Base-by-base conservation (phyloP, 78 protist species). In the Monosiga brevicollis region DNA sequence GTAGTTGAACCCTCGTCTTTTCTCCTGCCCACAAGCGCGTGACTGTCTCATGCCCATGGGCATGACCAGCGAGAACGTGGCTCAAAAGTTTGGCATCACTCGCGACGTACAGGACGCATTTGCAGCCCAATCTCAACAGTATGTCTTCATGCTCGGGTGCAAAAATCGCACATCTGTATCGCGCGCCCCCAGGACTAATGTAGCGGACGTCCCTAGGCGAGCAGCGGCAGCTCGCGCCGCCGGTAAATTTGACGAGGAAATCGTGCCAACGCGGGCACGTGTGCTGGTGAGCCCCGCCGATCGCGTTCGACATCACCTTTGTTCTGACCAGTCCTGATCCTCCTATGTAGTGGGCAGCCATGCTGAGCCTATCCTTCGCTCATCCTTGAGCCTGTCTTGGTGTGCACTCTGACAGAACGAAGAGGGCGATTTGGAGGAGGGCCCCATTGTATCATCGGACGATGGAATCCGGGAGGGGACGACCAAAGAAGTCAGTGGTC, bases 31-130 rank as follows among this genome's bases (percentile, higher is more conserved):
- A n/a, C 11, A 39, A 78, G 89, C 89, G 32, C 78, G 88, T 37
- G 90, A 87, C 78, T 90, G 90, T 74, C 86, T 87, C 73, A 89
- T 81, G 22, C 87, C 93, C 77, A 95, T 95, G 98, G 95, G 95
- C 25, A 86, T 86, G 80, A 88, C 89, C 1, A 75, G 91, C 2
- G 98, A 95, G 84, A 88, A 88, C 79, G 94, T 92, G 37, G 94
- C 92, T 0, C 88, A 83, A 41, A 40, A 40, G 73, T 92, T 76
- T 87, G 91, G 90, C 42, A 81, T 95, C 55, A 76, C 95, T 34
- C 88, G 98, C 75, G 89, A 78, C 22, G 88, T 86, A 36, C 96
- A 94, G 87, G 98, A 95, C 73, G 84, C 37, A 71, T 90, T 91
- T 40, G 91, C 96, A n/a, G 80, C 87, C 39, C 62, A 38, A 55